Evolutionary conservation across 306 rosid genomes (phyloP).

Genomic region (Ammopiptanthus mongolicus): DNA sequence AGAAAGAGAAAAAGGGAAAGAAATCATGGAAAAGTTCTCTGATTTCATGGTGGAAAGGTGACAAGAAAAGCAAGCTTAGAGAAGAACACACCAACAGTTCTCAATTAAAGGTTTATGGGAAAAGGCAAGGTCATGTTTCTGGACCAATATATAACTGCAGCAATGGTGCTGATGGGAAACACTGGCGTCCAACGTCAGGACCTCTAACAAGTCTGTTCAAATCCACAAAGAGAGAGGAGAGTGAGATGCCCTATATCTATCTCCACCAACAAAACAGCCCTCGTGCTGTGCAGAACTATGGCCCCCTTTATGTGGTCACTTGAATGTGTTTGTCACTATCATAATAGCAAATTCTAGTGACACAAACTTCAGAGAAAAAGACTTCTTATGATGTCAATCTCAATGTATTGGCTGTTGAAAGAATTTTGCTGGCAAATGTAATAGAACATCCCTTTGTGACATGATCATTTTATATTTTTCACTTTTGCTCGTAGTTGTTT

Average conservation of each 20-base stretch:
- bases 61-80: conserved; percentile 36
- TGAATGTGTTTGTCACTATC: conserved; percentile 17
- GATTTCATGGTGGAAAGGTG: conserved; percentile 69
- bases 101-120: conserved; percentile 14
- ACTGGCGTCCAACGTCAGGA: conserved; percentile 45
- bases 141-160: conserved; percentile 46
- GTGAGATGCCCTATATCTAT: conserved; percentile 48
- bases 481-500: neutral
- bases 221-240: conserved; percentile 32
- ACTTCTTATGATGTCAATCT: neutral
- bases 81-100: conserved; percentile 19
- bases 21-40: conserved; percentile 67
- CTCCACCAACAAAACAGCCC: conserved; percentile 41
- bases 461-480: neutral
- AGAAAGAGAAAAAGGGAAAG: conserved; percentile 41
- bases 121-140: conserved; percentile 44
- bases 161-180: conserved; percentile 22
- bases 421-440: neutral
- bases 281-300: conserved; percentile 37
- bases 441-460: neutral
- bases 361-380: neutral
- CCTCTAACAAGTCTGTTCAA: conserved; percentile 55
- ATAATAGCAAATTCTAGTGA: neutral
- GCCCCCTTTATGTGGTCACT: conserved; percentile 66
- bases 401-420: conserved; percentile 5